phyloP scores from a whole-genome alignment of 2,329 filamentous ascomycete species.

The Domatiomyces globalis region DNA sequence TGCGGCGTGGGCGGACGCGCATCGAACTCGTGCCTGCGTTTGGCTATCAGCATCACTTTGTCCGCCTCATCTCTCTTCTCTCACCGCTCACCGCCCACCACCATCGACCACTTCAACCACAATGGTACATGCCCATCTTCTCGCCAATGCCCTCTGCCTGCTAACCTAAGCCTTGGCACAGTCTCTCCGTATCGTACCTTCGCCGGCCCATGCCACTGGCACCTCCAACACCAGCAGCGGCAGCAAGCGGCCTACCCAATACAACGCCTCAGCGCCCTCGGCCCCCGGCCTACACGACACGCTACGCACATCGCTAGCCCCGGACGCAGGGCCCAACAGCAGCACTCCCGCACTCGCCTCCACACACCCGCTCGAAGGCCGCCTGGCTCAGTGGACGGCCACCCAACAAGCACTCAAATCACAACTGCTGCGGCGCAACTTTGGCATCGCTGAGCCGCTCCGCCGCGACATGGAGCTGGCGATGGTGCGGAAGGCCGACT shows the following conservation, averaged over 20 bases:
- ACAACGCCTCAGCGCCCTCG: constrained; percentile 58
- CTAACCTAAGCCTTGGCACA: constrained; percentile 25
- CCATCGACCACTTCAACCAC: neutral
- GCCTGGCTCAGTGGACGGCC: constrained; percentile 76
- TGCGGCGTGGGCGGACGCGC: constrained; percentile 1
- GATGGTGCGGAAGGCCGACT: constrained; percentile 61
- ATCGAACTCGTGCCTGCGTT: constrained; percentile 1
- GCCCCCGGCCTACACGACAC: constrained; percentile 89
- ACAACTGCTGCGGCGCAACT: constrained; percentile 72
- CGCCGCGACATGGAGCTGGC: constrained; percentile 89
- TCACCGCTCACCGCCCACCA: neutral
- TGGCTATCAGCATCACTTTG: too few relatives aligned
- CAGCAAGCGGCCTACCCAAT: constrained; percentile 22
- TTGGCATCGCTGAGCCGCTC: constrained; percentile 84
- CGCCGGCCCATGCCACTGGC: constrained; percentile 49
- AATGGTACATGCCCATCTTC: neutral
- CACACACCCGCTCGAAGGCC: constrained; percentile 79
- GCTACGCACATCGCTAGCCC: constrained; percentile 56
- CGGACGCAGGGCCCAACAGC: constrained; percentile 29
- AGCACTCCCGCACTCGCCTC: constrained; percentile 37
- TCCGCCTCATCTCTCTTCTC: neutral
- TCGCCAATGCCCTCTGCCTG: neutral
- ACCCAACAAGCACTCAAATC: constrained; percentile 82
- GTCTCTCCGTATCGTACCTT: constrained; percentile 82
- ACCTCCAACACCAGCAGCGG: constrained; percentile 49